Conservation (phyloP, 2,329 filamentous ascomycete species). For the Nigrograna mackinnonii region DNA sequence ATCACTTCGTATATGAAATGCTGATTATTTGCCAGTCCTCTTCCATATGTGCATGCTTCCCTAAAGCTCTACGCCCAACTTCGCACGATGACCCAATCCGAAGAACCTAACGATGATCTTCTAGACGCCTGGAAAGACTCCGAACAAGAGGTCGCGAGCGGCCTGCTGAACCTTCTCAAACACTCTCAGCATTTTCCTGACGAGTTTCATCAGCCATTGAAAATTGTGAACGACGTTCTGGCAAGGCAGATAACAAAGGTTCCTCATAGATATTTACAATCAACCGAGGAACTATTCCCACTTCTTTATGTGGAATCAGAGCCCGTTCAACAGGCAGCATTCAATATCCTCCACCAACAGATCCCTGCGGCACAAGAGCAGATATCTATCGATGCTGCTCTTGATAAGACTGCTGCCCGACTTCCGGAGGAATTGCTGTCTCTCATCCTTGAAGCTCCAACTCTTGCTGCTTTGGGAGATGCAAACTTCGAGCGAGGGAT, state of each 20-base stretch:
- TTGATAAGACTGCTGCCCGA: constrained; percentile 72
- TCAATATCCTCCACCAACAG: constrained; percentile 76
- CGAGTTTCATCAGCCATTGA: constrained; percentile 66
- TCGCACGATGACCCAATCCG: constrained; percentile 55
- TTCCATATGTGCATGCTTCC: constrained; percentile 70
- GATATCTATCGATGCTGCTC: constrained; percentile 73
- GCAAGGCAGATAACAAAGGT: constrained; percentile 70
- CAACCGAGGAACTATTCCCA: constrained; percentile 71
- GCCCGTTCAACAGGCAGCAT: constrained; percentile 78
- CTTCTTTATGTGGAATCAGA: constrained; percentile 76
- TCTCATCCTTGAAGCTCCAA: constrained; percentile 77
- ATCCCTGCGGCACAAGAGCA: constrained; percentile 80
- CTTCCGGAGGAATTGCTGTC: constrained; percentile 86
- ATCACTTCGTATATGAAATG: no score
- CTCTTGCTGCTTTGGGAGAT: constrained; percentile 67
- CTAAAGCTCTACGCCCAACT: constrained; percentile 71
- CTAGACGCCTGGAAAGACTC: constrained; percentile 71
- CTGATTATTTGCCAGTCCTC: constrained; percentile 17
- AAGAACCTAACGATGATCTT: constrained; percentile 84
- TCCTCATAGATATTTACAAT: constrained; percentile 63
- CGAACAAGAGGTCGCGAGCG: constrained; percentile 58
- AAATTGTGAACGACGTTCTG: constrained; percentile 76
- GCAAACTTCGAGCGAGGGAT: constrained; percentile 67
- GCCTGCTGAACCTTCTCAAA: constrained; percentile 67
- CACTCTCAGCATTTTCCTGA: constrained; percentile 53